Evolutionary conservation across 1,284 basidiomycete genomes (phyloP).

Genomic region (Erythrobasidium hasegawianum): DNA sequence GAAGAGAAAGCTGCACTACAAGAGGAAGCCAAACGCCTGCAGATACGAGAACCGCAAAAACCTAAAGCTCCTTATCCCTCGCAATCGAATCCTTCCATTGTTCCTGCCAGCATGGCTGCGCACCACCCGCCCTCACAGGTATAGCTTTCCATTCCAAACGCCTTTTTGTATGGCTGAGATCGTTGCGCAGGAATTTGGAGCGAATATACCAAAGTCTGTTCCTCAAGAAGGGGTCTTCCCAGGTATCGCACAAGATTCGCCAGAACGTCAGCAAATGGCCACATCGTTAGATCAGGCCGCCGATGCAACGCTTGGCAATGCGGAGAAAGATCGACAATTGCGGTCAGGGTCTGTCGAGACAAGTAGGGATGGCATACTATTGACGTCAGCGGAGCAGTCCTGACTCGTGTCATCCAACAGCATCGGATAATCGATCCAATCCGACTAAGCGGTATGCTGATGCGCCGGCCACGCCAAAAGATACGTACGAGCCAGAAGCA

Average conservation of each 20-base stretch:
- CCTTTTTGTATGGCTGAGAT: too few relatives aligned
- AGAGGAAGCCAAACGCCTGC: constrained; percentile 14
- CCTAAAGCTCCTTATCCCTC: constrained; percentile 15
- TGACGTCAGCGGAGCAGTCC: not conserved
- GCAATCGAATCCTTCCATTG: constrained; percentile 23
- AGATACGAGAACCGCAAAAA: constrained; percentile 7
- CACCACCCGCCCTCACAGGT: constrained; percentile 27
- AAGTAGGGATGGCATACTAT: too few relatives aligned
- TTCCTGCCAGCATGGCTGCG: constrained; percentile 21
- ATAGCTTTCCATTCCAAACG: too few relatives aligned
- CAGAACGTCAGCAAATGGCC: constrained; percentile 32
- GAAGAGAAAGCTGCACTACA: constrained; percentile 19
- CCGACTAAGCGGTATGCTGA: constrained; percentile 7
- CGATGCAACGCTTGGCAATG: constrained; percentile 21
- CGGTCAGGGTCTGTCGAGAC: not conserved
- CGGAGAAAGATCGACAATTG: constrained; percentile 28
- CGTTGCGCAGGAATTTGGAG: constrained; percentile 15
- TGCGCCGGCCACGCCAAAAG: constrained; percentile 18
- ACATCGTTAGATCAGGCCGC: constrained; percentile 17
- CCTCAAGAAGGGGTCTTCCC: constrained; percentile 29
- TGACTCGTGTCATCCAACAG: not conserved
- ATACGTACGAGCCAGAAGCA: constrained; percentile 18
- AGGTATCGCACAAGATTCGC: constrained; percentile 27
- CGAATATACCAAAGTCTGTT: constrained; percentile 20
- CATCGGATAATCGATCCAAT: constrained; percentile 1